A percentile compares a stretch with the other conserved stretches of the same genome.
These are phyloP conservation scores for Nicotiana attenuata DNA, from an alignment of 257 asterid genomes.

Conservation along the genomic window DNA sequence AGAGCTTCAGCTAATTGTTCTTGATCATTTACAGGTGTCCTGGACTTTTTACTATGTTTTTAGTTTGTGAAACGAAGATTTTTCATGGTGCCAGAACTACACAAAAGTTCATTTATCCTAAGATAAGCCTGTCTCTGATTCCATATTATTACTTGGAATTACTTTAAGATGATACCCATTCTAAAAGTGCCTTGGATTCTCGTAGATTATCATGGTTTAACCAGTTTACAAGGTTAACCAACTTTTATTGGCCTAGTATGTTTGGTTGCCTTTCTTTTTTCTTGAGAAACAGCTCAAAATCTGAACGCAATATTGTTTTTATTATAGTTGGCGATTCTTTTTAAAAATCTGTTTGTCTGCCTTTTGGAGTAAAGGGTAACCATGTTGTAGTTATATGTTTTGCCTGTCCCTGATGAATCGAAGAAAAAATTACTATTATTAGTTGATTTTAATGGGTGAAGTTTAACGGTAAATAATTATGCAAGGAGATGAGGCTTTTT, in stretches of 20 bases:
- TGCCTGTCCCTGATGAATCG: neutral
- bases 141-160: neutral
- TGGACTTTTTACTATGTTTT: constrained; percentile 3
- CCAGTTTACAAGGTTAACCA: neutral
- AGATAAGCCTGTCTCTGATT: neutral
- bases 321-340: neutral
- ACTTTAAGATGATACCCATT: neutral
- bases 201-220: neutral
- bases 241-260: constrained; percentile 3
- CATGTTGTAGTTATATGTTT: neutral
- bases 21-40: constrained; percentile 82
- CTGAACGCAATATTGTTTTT: neutral
- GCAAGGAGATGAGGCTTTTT: neutral
- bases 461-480: neutral
- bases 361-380: neutral
- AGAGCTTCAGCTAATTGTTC: constrained; percentile 78
- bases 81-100: neutral
- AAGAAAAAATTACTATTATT: neutral
- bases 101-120: neutral
- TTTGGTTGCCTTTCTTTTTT: neutral
- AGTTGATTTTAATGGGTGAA: neutral
- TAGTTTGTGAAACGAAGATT: neutral
- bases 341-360: neutral
- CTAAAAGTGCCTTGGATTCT: neutral
- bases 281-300: neutral